Percentiles rank a stretch among this genome's conserved stretches.
phyloP scores from a whole-genome alignment of 1,284 basidiomycete genomes.

The Marasmius tenuissimus region DNA sequence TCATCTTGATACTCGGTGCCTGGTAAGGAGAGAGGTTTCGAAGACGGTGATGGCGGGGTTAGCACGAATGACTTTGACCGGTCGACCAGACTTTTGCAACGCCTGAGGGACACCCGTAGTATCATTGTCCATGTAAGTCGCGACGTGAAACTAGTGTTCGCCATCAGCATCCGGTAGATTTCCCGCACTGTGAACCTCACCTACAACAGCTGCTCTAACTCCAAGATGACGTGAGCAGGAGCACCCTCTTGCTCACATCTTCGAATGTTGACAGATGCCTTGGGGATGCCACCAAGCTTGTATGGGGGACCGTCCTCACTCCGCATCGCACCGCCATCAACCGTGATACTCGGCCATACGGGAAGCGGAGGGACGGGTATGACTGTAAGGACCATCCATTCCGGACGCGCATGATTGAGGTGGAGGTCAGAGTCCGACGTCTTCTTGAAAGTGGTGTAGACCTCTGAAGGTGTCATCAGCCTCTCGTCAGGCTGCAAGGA shows the following conservation, averaged over 20 bases:
- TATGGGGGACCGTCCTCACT: too few species aligned
- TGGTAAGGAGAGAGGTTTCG: conserved; percentile 4
- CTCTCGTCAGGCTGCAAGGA: conserved; percentile 89
- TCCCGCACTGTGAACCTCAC: conserved; percentile 34
- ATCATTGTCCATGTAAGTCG: conserved; percentile 99
- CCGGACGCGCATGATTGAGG: too few species aligned
- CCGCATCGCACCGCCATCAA: too few species aligned
- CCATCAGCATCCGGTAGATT: conserved; percentile 5
- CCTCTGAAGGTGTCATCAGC: too few species aligned
- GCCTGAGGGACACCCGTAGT: conserved; percentile 98
- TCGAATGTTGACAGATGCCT: conserved; percentile 90
- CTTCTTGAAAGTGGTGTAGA: too few species aligned
- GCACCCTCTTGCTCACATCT: conserved; percentile 97
- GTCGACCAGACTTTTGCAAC: conserved; percentile 95
- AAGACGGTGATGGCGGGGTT: conserved; percentile 1
- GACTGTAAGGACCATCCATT: too few species aligned
- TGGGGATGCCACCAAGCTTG: conserved; percentile 97
- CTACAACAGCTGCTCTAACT: conserved; percentile 96
- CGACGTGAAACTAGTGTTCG: conserved; percentile 85
- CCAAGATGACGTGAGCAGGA: conserved; percentile 92
- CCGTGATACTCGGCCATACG: too few species aligned
- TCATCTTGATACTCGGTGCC: conserved; percentile 3
- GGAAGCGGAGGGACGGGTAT: too few species aligned
- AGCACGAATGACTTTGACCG: conserved; percentile 99
- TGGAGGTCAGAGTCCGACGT: too few species aligned